Conservation (phyloP, 2,329 filamentous ascomycete genomes). For the Fusarium heterosporum region DNA sequence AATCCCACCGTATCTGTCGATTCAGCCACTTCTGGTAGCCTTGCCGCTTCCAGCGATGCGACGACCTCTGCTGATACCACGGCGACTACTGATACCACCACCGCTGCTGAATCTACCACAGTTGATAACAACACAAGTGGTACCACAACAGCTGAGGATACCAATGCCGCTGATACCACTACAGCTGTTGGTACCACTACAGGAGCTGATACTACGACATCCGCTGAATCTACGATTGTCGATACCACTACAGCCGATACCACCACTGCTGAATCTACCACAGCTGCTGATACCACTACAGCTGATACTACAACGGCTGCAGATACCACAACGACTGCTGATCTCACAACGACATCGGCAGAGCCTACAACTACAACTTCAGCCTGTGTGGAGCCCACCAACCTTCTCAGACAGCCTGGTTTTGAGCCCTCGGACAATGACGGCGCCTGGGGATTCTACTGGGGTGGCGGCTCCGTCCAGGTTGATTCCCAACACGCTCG, state of each 20-base stretch:
- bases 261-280: neutral
- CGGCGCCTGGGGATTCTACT: slow-evolving; percentile 8
- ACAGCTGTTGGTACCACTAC: neutral
- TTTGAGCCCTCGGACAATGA: neutral
- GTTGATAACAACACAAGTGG: no score
- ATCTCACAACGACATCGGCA: neutral
- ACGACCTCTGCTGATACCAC: neutral
- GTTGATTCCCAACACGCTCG: rapidly evolving
- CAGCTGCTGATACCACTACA: neutral
- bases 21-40: neutral
- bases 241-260: neutral
- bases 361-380: slow-evolving; percentile 21
- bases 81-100: rapidly evolving
- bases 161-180: neutral
- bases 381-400: slow-evolving; percentile 5
- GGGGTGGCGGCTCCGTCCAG: neutral
- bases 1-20: neutral
- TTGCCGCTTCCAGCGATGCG: neutral
- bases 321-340: neutral
- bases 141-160: rapidly evolving
- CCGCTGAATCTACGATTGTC: neutral
- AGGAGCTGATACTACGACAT: neutral
- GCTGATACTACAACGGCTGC: neutral
- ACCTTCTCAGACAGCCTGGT: slow-evolving; percentile 4
- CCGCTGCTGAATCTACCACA: neutral